Evolutionary conservation across 129 eudicot species (phyloP).

Genomic region (Calendula officinalis): DNA sequence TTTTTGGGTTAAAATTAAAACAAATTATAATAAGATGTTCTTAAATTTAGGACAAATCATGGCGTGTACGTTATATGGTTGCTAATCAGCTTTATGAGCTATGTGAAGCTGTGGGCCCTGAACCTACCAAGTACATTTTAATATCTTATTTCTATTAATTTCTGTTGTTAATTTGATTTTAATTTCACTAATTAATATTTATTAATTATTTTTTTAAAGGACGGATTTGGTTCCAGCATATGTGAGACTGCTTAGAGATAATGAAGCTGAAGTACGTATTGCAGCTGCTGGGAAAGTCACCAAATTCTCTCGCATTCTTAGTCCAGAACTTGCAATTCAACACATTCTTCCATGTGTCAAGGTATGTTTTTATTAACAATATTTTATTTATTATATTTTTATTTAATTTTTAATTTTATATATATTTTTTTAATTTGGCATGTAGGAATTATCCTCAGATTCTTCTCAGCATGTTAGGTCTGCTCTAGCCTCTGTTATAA

Average conservation of each 20-base stretch:
- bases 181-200: not conserved
- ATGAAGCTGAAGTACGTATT: conserved; percentile 99
- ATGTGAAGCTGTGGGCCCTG: conserved; percentile 85
- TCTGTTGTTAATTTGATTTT: not conserved
- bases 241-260: conserved; percentile 94
- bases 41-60: conserved; percentile 66
- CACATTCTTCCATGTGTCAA: conserved; percentile 99
- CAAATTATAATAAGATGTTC: not conserved
- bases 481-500: conserved; percentile 96
- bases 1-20: no score
- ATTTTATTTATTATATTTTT: not conserved
- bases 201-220: conserved; percentile 33
- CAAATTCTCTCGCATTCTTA: conserved; percentile 89
- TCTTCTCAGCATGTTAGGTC: conserved; percentile 99
- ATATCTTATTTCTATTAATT: conserved; percentile 1
- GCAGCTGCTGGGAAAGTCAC: conserved; percentile 99
- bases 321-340: conserved; percentile 88
- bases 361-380: no score
- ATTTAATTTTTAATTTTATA: not conserved
- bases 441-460: conserved; percentile 96
- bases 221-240: conserved; percentile 98
- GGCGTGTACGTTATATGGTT: conserved; percentile 92
- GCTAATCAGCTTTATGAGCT: conserved; percentile 81
- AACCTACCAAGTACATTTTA: conserved; percentile 56
- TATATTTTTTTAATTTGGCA: not conserved